A percentile compares a stretch with the other conserved stretches of the same genome.
These are phyloP conservation scores for Cladophialophora psammophila DNA, from an alignment of 2,329 filamentous ascomycete species.

Conservation along the genomic window DNA sequence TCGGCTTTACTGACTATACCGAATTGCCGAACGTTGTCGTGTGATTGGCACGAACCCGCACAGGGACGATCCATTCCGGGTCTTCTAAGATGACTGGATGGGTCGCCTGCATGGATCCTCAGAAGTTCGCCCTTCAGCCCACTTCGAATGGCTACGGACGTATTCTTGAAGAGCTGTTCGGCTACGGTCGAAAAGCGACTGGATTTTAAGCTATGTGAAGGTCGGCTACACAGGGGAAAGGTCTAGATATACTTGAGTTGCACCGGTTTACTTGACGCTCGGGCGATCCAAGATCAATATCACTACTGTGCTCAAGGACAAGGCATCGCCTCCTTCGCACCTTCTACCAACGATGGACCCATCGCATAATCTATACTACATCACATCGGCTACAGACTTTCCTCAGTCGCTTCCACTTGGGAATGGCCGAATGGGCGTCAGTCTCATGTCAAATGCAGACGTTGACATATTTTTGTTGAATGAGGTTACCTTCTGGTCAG, in stretches of 20 bases:
- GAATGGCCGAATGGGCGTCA: neutral
- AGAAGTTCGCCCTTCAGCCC: neutral
- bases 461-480: neutral
- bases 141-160: neutral
- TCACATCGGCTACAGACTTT: neutral
- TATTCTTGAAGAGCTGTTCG: neutral
- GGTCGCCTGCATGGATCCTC: neutral
- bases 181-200: neutral
- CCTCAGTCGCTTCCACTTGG: neutral
- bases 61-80: neutral
- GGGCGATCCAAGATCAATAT: neutral
- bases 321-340: neutral
- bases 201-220: neutral
- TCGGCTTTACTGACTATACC: neutral
- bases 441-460: neutral
- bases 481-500: conserved; percentile 4
- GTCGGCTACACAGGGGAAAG: neutral
- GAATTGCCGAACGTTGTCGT: neutral
- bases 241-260: neutral
- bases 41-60: neutral
- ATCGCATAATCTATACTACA: neutral
- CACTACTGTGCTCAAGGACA: neutral
- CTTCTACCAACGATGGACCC: neutral
- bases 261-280: neutral
- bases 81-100: neutral